Evolutionary conservation across 1,139 yeast genomes (phyloP).

Genomic region (Pichia sp.): DNA sequence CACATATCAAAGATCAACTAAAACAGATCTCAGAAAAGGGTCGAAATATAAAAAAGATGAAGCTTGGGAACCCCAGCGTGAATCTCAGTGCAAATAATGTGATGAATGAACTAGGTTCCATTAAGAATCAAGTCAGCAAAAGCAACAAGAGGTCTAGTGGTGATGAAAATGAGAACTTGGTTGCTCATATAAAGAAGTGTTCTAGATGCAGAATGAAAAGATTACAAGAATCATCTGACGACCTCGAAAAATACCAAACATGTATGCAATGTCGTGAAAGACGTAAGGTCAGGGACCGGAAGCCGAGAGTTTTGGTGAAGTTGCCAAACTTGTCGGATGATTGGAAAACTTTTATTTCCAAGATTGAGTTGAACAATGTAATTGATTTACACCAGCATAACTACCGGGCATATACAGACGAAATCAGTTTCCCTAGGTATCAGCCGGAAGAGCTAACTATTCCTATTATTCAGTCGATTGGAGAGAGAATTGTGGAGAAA

Average conservation of each 20-base stretch:
- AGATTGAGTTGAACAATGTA: constrained; percentile 32
- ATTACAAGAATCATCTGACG: constrained; percentile 30
- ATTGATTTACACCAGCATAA: constrained; percentile 34
- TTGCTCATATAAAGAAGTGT: constrained; percentile 32
- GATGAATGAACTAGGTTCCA: not conserved
- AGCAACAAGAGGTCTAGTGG: not conserved
- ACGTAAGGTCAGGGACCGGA: constrained; percentile 33
- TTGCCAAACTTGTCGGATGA: constrained; percentile 32
- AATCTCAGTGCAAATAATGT: not conserved
- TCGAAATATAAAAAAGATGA: not conserved
- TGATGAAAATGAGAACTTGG: not conserved
- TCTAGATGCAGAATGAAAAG: constrained; percentile 40
- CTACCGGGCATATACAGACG: constrained; percentile 32
- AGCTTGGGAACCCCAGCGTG: not conserved
- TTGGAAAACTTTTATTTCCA: constrained; percentile 32
- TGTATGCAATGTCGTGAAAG: constrained; percentile 37
- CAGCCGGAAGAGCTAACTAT: constrained; percentile 30
- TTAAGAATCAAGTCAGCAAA: not conserved
- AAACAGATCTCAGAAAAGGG: not conserved
- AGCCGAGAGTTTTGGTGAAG: constrained; percentile 26
- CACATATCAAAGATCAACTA: not conserved
- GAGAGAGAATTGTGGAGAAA: constrained; percentile 32
- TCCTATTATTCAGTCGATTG: constrained; percentile 33
- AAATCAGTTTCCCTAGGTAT: constrained; percentile 32
- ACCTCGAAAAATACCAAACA: constrained; percentile 37